phyloP scores from a whole-genome alignment of 148 eudicot genomes.

The Salicornia ramosissima region DNA sequence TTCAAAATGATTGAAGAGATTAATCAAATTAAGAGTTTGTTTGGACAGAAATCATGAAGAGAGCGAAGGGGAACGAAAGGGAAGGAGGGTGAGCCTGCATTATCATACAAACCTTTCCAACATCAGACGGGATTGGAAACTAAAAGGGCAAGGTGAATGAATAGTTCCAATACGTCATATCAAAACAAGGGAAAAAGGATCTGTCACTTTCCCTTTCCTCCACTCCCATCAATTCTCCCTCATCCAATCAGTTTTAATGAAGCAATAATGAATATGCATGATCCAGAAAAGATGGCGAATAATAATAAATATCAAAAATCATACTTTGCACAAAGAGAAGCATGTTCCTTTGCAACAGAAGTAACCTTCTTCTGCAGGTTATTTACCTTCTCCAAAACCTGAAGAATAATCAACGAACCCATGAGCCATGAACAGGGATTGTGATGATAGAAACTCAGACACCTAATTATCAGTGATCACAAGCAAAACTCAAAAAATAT shows the following conservation, averaged over 20 bases:
- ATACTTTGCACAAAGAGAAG: slow-evolving; percentile 95
- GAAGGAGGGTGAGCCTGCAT: background rate
- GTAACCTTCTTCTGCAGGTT: slow-evolving; percentile 73
- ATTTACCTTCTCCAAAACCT: slow-evolving; percentile 80
- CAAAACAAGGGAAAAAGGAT: background rate
- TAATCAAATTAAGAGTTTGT: background rate
- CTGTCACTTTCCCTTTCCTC: background rate
- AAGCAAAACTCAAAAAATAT: too few species aligned
- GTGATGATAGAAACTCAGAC: slow-evolving; percentile 4
- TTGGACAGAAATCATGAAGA: background rate
- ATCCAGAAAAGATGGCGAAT: background rate
- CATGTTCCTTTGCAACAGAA: slow-evolving; percentile 84
- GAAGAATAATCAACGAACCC: slow-evolving; percentile 17
- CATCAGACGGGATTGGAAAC: background rate
- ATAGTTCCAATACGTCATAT: background rate
- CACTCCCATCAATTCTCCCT: background rate
- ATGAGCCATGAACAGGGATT: background rate
- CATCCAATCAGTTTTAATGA: background rate
- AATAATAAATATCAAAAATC: background rate
- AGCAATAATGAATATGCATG: background rate
- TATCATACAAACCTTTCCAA: background rate
- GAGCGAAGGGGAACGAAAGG: background rate
- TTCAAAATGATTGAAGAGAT: background rate
- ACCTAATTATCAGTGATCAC: too few species aligned
- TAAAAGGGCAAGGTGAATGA: too few species aligned